Evolutionary conservation across 2,329 filamentous ascomycete genomes (phyloP).

Genomic region (Ambrosiella beaveri): DNA sequence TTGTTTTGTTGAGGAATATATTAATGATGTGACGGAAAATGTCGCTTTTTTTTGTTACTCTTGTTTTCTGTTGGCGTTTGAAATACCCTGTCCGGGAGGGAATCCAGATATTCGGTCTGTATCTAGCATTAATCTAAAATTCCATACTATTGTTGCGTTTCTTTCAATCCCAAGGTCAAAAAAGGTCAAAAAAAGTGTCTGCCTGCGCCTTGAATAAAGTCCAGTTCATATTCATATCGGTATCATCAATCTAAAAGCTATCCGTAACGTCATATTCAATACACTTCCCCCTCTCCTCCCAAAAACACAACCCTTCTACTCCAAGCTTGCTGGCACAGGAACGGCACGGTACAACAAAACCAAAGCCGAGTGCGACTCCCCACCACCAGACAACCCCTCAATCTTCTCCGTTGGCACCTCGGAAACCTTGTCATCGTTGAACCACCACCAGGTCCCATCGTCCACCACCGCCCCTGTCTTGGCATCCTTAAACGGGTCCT

Average conservation of each 20-base stretch:
- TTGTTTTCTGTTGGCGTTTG: background rate
- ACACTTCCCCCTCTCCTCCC: background rate
- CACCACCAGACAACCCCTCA: conserved; percentile 73
- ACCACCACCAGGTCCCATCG: conserved; percentile 99
- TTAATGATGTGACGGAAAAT: background rate
- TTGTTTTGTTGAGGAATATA: background rate
- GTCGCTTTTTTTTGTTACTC: background rate
- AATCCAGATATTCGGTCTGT: too few species aligned
- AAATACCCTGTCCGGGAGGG: too few species aligned
- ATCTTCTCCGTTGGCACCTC: conserved; percentile 89
- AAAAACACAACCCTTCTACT: conserved; percentile 13
- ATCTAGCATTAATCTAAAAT: too few species aligned
- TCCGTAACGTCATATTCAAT: background rate
- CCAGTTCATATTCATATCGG: too few species aligned
- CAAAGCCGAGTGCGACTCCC: conserved; percentile 68
- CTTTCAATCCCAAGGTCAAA: too few species aligned
- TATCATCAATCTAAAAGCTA: background rate
- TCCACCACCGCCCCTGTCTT: conserved; percentile 66
- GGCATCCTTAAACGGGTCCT: conserved; percentile 54
- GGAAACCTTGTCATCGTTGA: conserved; percentile 93
- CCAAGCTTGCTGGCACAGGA: conserved; percentile 44
- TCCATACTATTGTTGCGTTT: too few species aligned
- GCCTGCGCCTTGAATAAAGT: too few species aligned
- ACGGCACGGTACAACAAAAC: conserved; percentile 66
- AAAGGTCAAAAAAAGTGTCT: too few species aligned